These are phyloP conservation scores for Mucor racemosus DNA, from an alignment of 371 early-diverging fungal species.

Conservation along the genomic window DNA sequence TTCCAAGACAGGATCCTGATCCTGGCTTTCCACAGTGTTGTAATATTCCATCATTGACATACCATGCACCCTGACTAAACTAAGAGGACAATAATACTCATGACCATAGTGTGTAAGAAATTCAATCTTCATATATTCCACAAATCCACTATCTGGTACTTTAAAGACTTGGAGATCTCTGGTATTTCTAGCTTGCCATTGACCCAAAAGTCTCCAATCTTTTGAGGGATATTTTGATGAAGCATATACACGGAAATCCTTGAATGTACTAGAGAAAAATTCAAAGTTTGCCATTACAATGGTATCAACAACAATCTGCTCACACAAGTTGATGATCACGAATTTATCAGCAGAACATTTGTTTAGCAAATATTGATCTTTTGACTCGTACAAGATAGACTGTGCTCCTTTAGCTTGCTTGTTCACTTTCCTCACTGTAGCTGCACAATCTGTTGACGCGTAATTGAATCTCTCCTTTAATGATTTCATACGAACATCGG, in stretches of 20 bases:
- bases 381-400: slow-evolving; percentile 85
- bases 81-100: slow-evolving; percentile 95
- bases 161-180: slow-evolving; percentile 85
- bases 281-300: slow-evolving; percentile 94
- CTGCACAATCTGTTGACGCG: slow-evolving; percentile 94
- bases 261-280: slow-evolving; percentile 94
- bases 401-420: slow-evolving; percentile 82
- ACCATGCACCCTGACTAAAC: slow-evolving; percentile 87
- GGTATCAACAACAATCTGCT: slow-evolving; percentile 90
- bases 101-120: slow-evolving; percentile 88
- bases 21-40: slow-evolving; percentile 65
- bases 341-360: slow-evolving; percentile 81
- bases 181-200: slow-evolving; percentile 83
- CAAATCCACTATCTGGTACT: slow-evolving; percentile 73
- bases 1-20: slow-evolving; percentile 36
- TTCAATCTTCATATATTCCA: slow-evolving; percentile 88
- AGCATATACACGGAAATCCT: slow-evolving; percentile 81
- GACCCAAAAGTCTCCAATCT: slow-evolving; percentile 83
- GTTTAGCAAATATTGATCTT: slow-evolving; percentile 95
- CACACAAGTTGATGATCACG: slow-evolving; percentile 92
- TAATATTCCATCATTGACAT: slow-evolving; percentile 91
- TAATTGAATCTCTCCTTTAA: slow-evolving; percentile 89
- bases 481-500: slow-evolving; percentile 42
- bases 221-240: slow-evolving; percentile 84
- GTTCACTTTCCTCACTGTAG: slow-evolving; percentile 84